Conservation (phyloP, 1,284 basidiomycete species). For the Puccinia polysora region DNA sequence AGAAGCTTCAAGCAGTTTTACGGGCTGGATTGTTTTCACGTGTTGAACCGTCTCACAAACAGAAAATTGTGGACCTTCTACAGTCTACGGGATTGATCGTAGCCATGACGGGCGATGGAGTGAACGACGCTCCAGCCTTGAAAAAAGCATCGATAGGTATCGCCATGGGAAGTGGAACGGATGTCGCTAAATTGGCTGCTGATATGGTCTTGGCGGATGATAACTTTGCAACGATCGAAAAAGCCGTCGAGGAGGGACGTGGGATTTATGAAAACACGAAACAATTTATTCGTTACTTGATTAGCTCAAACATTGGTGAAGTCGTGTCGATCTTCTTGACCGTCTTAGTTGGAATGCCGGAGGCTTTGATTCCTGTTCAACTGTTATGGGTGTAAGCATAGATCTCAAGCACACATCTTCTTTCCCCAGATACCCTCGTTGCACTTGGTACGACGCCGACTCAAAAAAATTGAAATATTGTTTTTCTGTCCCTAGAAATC, state of each 20-base stretch:
- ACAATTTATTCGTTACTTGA: conserved; percentile 72
- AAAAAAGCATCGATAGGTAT: conserved; percentile 56
- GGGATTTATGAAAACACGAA: conserved; percentile 99
- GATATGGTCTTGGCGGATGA: conserved; percentile 57
- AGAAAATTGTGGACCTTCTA: conserved; percentile 87
- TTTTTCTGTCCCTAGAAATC: conserved; percentile 44
- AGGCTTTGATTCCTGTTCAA: conserved; percentile 95
- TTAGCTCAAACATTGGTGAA: conserved; percentile 97
- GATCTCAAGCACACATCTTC: conserved; percentile 43
- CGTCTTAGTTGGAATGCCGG: conserved; percentile 94
- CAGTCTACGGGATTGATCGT: conserved; percentile 87
- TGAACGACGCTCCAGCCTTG: conserved; percentile 56
- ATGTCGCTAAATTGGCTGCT: conserved; percentile 55
- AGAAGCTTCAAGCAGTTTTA: conserved; percentile 79
- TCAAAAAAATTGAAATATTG: no score
- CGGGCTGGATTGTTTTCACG: conserved; percentile 83
- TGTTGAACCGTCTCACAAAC: conserved; percentile 93
- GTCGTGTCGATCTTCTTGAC: conserved; percentile 98
- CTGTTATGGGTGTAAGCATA: conserved; percentile 73
- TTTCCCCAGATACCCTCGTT: not conserved
- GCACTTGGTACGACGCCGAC: no score
- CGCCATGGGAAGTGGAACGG: conserved; percentile 56
- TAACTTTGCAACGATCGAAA: conserved; percentile 56
- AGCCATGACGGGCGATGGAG: conserved; percentile 94
- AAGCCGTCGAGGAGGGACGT: conserved; percentile 74